phyloP scores from a whole-genome alignment of 1,284 basidiomycete genomes.

The Meripilus lineatus region DNA sequence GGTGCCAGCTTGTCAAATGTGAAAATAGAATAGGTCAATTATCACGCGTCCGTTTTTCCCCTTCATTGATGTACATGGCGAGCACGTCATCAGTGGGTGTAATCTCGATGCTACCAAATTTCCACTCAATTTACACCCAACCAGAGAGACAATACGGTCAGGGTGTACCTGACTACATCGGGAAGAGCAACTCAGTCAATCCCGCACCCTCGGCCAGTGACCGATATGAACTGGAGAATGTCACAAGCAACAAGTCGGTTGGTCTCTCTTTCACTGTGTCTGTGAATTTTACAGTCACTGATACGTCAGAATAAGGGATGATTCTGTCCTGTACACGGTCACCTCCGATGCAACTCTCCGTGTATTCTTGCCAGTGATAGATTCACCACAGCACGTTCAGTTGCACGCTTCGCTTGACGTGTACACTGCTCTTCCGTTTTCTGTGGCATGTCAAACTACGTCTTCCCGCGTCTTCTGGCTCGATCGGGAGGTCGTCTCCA shows the following conservation, averaged over 20 bases:
- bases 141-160: constrained; percentile 54
- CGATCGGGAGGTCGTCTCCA: constrained; percentile 52
- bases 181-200: constrained; percentile 62
- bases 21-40: constrained; percentile 23
- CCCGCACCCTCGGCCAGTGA: constrained; percentile 61
- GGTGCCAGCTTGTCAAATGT: neutral
- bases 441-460: constrained; percentile 26
- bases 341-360: constrained; percentile 74
- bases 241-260: constrained; percentile 63
- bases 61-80: constrained; percentile 71
- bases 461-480: constrained; percentile 58
- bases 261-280: constrained; percentile 19
- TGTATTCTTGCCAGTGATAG: constrained; percentile 84
- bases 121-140: constrained; percentile 9
- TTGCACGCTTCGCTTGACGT: constrained; percentile 74
- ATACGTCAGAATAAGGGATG: constrained; percentile 47
- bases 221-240: constrained; percentile 64
- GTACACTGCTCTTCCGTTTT: constrained; percentile 46
- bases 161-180: constrained; percentile 67
- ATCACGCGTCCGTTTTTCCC: constrained; percentile 56
- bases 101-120: constrained; percentile 8
- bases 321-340: constrained; percentile 72
- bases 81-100: constrained; percentile 51
- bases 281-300: no score
- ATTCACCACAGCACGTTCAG: constrained; percentile 81